phyloP scores from a whole-genome alignment of 2,329 filamentous ascomycete species.

The Dothideomycetidae sp. region DNA sequence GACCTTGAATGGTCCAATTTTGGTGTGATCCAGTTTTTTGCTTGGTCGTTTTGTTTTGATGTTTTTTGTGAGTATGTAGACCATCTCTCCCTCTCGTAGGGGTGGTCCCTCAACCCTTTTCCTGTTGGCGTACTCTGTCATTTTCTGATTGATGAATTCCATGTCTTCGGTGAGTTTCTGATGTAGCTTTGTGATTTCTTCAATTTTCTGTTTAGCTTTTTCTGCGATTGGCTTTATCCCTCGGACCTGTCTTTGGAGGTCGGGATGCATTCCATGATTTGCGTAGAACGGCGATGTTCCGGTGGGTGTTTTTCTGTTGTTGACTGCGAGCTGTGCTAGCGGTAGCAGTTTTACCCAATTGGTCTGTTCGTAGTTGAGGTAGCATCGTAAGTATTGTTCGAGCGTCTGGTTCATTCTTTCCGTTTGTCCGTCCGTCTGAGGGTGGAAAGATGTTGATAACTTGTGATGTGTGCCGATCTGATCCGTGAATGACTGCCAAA shows the following conservation, averaged over 20 bases:
- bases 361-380: too few relatives aligned
- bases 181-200: constrained; percentile 3
- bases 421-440: constrained; percentile 10
- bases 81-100: constrained; percentile 7
- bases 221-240: constrained; percentile 6
- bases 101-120: constrained; percentile 5
- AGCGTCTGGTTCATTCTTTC: constrained; percentile 11
- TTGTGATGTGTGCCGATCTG: constrained; percentile 1
- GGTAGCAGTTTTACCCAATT: constrained; percentile 3
- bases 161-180: constrained; percentile 3
- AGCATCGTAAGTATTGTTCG: constrained; percentile 11
- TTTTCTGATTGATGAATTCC: constrained; percentile 1
- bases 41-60: constrained; percentile 9
- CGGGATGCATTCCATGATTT: not conserved
- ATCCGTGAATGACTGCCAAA: constrained; percentile 9
- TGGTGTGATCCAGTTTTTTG: constrained; percentile 10
- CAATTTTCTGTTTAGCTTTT: constrained; percentile 4
- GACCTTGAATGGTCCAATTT: constrained; percentile 9
- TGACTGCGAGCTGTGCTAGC: constrained; percentile 6
- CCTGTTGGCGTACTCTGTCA: not conserved
- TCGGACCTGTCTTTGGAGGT: constrained; percentile 1
- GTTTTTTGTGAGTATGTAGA: constrained; percentile 8
- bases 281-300: constrained; percentile 1
- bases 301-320: constrained; percentile 5
- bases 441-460: constrained; percentile 11